Percentiles rank a stretch among this genome's conserved stretches.
Evolutionary conservation across 2,329 filamentous ascomycete genomes (phyloP).

Genomic region (Gyromitra esculenta): DNA sequence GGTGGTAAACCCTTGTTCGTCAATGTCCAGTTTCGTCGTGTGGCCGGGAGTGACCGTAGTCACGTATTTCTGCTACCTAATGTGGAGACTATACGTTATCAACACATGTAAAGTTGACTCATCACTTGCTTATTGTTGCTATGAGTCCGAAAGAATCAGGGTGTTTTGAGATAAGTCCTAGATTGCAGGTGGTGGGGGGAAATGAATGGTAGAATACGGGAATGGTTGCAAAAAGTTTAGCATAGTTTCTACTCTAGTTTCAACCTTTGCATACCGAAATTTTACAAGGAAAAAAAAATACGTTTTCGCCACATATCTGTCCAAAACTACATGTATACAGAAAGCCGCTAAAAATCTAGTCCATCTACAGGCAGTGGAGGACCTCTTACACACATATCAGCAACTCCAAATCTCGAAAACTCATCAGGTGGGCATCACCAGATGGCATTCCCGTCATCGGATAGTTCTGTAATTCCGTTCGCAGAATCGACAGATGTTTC

Average conservation of each 20-base stretch:
- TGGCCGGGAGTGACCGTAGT: too few species aligned
- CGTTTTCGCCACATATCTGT: background rate
- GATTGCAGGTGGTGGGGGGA: background rate
- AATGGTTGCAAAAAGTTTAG: constrained; percentile 32
- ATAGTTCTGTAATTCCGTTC: constrained; percentile 57
- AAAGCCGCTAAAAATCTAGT: constrained; percentile 50
- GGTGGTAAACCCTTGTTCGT: too few species aligned
- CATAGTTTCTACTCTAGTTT: background rate
- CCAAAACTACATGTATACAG: background rate
- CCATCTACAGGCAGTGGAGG: constrained; percentile 8
- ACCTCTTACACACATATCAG: background rate
- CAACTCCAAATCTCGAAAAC: background rate
- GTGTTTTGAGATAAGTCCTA: background rate
- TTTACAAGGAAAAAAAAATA: constrained; percentile 23
- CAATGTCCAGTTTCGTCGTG: too few species aligned
- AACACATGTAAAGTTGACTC: background rate
- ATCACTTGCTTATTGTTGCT: background rate
- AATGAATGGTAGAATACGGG: constrained; percentile 31
- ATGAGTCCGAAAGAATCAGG: background rate
- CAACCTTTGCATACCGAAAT: background rate
- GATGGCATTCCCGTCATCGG: constrained; percentile 36
- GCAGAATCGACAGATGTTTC: constrained; percentile 60
- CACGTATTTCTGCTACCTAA: too few species aligned
- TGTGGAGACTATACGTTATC: too few species aligned
- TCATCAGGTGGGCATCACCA: constrained; percentile 43